Evolutionary conservation across 2,329 filamentous ascomycete genomes (phyloP).

Genomic region (Juglanconis oblonga): DNA sequence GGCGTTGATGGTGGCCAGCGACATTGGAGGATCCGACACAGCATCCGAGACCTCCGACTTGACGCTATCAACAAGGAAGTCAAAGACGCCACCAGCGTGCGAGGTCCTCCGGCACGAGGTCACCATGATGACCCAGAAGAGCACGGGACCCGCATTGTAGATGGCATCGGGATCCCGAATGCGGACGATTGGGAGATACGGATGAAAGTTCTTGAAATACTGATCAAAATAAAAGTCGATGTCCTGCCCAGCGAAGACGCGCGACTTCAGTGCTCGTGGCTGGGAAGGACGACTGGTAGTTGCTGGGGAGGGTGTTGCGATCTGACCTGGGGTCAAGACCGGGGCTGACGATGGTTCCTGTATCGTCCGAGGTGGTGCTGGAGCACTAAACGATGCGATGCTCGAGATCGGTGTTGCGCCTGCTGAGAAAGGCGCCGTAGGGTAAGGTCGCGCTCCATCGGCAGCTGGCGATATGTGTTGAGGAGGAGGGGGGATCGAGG

Average conservation of each 20-base stretch:
- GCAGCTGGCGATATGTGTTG: not conserved
- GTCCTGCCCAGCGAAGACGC: slow-evolving; percentile 49
- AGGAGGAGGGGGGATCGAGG: slow-evolving; percentile 19
- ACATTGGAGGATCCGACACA: slow-evolving; percentile 40
- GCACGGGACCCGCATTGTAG: slow-evolving; percentile 44
- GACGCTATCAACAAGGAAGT: slow-evolving; percentile 45
- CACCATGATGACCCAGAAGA: slow-evolving; percentile 56
- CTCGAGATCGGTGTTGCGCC: slow-evolving; percentile 12
- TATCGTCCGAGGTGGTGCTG: slow-evolving; percentile 16
- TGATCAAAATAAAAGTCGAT: slow-evolving; percentile 56
- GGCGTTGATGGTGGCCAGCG: slow-evolving; percentile 48
- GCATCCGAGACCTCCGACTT: slow-evolving; percentile 43
- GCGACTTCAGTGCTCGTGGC: slow-evolving; percentile 44
- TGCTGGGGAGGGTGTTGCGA: slow-evolving; percentile 27
- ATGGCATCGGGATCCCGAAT: slow-evolving; percentile 48
- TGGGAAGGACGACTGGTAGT: slow-evolving; percentile 27
- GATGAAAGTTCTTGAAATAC: slow-evolving; percentile 52
- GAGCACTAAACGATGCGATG: slow-evolving; percentile 21
- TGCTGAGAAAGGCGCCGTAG: slow-evolving; percentile 4
- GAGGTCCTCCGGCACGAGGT: slow-evolving; percentile 49
- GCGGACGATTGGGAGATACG: slow-evolving; percentile 50
- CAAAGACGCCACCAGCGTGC: slow-evolving; percentile 38
- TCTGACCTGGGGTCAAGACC: slow-evolving; percentile 25
- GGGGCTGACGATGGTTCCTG: slow-evolving; percentile 7
- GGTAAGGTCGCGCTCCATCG: slow-evolving; percentile 9